A percentile compares a stretch with the other conserved stretches of the same genome.
Evolutionary conservation across 1,139 yeast genomes (phyloP).

Genomic region (Taphrina flavorubra): DNA sequence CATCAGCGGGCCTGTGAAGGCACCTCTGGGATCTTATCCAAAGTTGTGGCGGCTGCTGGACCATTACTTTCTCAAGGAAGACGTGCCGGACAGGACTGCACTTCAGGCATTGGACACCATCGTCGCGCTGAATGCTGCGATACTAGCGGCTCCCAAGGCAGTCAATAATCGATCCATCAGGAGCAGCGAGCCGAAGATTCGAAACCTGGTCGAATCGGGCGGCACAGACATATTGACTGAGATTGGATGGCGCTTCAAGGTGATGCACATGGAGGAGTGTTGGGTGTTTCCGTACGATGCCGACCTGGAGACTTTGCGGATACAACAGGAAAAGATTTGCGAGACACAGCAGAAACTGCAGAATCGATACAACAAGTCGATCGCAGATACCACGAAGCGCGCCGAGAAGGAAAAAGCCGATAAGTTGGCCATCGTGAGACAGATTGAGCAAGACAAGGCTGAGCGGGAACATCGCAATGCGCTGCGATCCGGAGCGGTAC

Average conservation of each 20-base stretch:
- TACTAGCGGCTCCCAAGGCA: slow-evolving; percentile 16
- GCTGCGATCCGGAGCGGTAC: slow-evolving; percentile 28
- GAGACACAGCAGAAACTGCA: slow-evolving; percentile 29
- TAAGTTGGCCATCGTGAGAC: slow-evolving; percentile 33
- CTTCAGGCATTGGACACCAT: slow-evolving; percentile 36
- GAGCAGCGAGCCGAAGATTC: slow-evolving; percentile 24
- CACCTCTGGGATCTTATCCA: slow-evolving; percentile 32
- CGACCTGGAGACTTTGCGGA: slow-evolving; percentile 8
- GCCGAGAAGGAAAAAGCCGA: slow-evolving; percentile 30
- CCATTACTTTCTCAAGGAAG: slow-evolving; percentile 38
- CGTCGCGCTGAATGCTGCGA: slow-evolving; percentile 21
- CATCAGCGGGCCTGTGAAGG: slow-evolving; percentile 38
- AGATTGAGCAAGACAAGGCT: slow-evolving; percentile 34
- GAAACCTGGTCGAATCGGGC: slow-evolving; percentile 30
- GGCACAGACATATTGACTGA: slow-evolving; percentile 36
- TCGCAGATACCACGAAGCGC: slow-evolving; percentile 15
- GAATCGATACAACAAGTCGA: slow-evolving; percentile 5
- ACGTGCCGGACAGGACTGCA: slow-evolving; percentile 35
- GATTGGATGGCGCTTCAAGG: slow-evolving; percentile 33
- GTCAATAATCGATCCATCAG: slow-evolving; percentile 29
- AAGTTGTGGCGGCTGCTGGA: slow-evolving; percentile 34
- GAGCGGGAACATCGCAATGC: slow-evolving; percentile 33
- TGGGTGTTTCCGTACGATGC: slow-evolving; percentile 38
- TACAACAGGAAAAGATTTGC: slow-evolving; percentile 11
- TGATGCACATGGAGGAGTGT: slow-evolving; percentile 35